Percentiles rank a stretch among this genome's conserved stretches.
Evolutionary conservation across 192 early-diverging fungal genomes (phyloP).

Genomic region (Geranomyces michiganensis): DNA sequence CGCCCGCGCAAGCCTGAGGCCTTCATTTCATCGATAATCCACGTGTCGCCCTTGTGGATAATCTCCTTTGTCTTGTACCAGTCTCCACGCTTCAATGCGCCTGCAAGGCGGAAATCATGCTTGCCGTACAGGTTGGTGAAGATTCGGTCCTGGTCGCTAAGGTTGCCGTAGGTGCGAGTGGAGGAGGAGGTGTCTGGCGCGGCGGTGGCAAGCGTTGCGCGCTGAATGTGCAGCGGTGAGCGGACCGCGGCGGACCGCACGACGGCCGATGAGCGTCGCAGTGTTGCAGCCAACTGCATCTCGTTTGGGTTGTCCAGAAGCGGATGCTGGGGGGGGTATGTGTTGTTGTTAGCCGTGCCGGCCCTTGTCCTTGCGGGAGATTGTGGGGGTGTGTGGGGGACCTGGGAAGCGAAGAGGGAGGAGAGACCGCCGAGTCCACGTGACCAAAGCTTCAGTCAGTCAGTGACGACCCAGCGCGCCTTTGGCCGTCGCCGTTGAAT

Average conservation of each 20-base stretch:
- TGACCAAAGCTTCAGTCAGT: too few relatives aligned
- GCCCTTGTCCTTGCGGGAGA: too few relatives aligned
- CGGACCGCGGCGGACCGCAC: background rate
- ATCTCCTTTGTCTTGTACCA: conserved; percentile 99
- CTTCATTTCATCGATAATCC: conserved; percentile 99
- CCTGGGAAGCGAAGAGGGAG: too few relatives aligned
- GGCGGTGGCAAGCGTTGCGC: conserved; percentile 31
- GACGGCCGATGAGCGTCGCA: background rate
- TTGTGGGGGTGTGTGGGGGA: too few relatives aligned
- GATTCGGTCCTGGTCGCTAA: conserved; percentile 93
- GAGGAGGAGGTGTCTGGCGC: conserved; percentile 28
- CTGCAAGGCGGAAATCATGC: conserved; percentile 88
- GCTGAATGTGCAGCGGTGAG: conserved; percentile 13
- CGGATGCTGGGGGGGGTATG: too few relatives aligned
- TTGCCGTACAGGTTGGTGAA: conserved; percentile 96
- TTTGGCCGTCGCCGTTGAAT: too few relatives aligned
- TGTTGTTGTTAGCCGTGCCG: too few relatives aligned
- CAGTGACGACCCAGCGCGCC: too few relatives aligned
- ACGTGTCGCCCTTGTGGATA: conserved; percentile 91
- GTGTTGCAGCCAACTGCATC: too few relatives aligned
- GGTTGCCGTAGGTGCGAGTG: conserved; percentile 51
- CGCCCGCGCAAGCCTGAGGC: conserved; percentile 85
- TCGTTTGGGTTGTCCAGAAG: too few relatives aligned
- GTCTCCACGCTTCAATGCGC: conserved; percentile 93
- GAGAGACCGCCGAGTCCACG: too few relatives aligned